Percentiles rank a stretch among this genome's conserved stretches.
These are phyloP conservation scores for Psidium friedrichsthalianum DNA, from an alignment of 345 rosid genomes.

Conservation along the genomic window DNA sequence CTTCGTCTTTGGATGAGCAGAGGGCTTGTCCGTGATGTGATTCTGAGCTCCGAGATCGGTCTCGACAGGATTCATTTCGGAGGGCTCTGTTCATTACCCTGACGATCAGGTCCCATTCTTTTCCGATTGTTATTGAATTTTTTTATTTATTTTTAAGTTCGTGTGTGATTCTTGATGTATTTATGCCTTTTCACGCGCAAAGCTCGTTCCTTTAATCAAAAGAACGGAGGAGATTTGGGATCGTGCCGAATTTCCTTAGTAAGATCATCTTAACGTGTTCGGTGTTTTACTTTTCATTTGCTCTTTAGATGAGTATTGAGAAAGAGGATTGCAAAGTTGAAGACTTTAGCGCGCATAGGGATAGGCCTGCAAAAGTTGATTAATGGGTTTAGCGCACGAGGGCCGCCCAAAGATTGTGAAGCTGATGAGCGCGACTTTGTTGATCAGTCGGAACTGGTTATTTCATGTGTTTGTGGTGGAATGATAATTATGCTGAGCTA, in stretches of 20 bases:
- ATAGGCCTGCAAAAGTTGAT: background rate
- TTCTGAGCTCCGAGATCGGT: conserved; percentile 6
- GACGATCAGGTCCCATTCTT: conserved; percentile 2
- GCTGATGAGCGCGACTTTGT: background rate
- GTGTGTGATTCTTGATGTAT: background rate
- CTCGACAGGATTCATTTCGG: background rate
- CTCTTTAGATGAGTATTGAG: background rate
- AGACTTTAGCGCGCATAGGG: background rate
- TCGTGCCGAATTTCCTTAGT: background rate
- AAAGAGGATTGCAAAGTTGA: background rate
- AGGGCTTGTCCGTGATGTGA: background rate
- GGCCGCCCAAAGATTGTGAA: background rate
- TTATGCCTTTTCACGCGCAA: background rate
- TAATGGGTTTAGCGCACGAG: background rate
- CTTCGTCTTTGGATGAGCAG: background rate
- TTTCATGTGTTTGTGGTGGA: background rate
- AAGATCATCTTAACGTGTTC: background rate
- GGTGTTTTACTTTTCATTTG: background rate
- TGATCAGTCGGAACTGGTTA: background rate
- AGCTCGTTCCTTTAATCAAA: background rate
- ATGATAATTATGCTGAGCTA: background rate
- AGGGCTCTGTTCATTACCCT: background rate
- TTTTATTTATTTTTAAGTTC: background rate
- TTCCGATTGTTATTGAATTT: background rate
- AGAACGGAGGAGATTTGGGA: background rate